Percentiles rank a stretch among this genome's conserved stretches.
Conservation (phyloP, 108 stramenopile species). For the Tribonema minus region DNA sequence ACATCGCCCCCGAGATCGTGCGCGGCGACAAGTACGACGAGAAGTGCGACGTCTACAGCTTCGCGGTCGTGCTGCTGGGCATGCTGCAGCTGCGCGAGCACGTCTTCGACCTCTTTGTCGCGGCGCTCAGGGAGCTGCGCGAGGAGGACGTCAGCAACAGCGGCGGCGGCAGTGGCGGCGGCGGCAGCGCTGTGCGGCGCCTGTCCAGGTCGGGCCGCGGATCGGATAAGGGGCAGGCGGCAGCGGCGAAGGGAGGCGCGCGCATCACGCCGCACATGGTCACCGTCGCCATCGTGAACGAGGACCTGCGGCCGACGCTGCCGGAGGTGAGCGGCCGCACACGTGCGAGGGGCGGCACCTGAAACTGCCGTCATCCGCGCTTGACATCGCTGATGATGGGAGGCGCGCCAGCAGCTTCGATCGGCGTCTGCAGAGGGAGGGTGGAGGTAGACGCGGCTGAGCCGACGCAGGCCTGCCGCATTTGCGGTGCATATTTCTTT, state of each 20-base stretch:
- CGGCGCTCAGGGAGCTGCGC: neutral
- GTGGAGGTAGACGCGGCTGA: too few relatives aligned
- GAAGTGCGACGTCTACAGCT: slow-evolving; percentile 37
- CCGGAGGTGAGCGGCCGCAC: too few relatives aligned
- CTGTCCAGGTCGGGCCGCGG: neutral
- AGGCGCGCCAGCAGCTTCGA: too few relatives aligned
- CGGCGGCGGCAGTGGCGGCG: neutral
- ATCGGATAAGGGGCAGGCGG: neutral
- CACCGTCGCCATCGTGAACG: slow-evolving; percentile 30
- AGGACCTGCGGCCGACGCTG: slow-evolving; percentile 16
- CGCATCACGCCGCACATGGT: slow-evolving; percentile 9
- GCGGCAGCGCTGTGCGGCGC: neutral
- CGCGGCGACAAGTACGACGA: slow-evolving; percentile 35
- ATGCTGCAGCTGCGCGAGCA: slow-evolving; percentile 32
- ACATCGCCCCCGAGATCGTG: slow-evolving; percentile 37
- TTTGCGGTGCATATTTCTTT: too few relatives aligned
- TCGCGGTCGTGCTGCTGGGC: slow-evolving; percentile 33
- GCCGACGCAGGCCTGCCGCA: too few relatives aligned
- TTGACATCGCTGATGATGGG: too few relatives aligned
- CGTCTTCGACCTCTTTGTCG: slow-evolving; percentile 22
- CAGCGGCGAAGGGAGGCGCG: neutral
- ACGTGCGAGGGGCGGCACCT: too few relatives aligned
- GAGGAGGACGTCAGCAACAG: neutral
- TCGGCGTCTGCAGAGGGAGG: too few relatives aligned
- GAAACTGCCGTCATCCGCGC: too few relatives aligned